Percentiles rank a stretch among this genome's conserved stretches.
Conservation (phyloP, 495 filamentous ascomycete species). For the Physcia stellaris region DNA sequence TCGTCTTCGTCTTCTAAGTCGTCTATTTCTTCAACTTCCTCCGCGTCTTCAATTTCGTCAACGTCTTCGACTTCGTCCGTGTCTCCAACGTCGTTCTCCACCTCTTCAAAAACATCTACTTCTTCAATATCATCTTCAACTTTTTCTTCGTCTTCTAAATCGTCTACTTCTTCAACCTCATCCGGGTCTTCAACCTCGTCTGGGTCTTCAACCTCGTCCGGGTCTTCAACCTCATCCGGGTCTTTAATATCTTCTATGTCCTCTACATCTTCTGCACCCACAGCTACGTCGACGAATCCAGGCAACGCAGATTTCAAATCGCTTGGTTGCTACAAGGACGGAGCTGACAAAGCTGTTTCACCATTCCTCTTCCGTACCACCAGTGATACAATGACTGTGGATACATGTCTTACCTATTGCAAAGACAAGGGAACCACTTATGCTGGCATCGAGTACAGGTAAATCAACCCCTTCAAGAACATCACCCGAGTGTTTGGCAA, state of each 20-base stretch:
- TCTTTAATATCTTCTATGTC: slow-evolving; percentile 6
- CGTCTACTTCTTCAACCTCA: slow-evolving; percentile 5
- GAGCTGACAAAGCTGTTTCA: slow-evolving; percentile 14
- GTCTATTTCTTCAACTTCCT: neutral
- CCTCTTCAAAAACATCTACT: neutral
- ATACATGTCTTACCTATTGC: slow-evolving; percentile 20
- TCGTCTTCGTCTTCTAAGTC: neutral
- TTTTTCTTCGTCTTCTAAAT: slow-evolving; percentile 3
- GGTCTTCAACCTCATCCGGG: no score
- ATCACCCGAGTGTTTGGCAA: neutral
- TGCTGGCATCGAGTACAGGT: slow-evolving; percentile 23
- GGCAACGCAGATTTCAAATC: slow-evolving; percentile 14
- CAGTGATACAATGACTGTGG: slow-evolving; percentile 24
- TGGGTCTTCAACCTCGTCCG: no score
- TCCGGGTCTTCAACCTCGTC: slow-evolving; percentile 6
- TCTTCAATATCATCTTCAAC: neutral
- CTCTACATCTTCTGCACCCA: neutral
- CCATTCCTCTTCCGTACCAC: slow-evolving; percentile 1
- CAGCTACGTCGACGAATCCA: no score
- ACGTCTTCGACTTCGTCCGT: neutral
- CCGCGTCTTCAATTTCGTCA: neutral
- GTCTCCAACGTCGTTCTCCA: neutral
- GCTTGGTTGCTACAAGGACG: slow-evolving; percentile 25
- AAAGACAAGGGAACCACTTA: slow-evolving; percentile 15
- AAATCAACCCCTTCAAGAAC: neutral